A percentile compares a stretch with the other conserved stretches of the same genome.
phyloP scores from a whole-genome alignment of 1,139 yeast genomes.

The Yamadazyma songkhlaensis region DNA sequence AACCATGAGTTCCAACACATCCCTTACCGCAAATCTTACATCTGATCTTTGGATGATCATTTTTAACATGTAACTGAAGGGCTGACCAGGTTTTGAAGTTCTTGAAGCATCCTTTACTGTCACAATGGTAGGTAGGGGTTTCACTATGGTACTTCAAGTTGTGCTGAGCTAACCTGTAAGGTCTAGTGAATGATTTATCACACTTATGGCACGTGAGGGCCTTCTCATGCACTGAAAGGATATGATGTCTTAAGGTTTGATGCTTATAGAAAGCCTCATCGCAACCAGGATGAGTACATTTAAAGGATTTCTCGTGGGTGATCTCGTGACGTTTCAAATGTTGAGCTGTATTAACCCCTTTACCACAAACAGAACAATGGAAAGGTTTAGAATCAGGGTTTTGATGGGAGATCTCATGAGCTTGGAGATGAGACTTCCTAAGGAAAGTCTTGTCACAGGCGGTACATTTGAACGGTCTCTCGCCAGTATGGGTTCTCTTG shows the following conservation, averaged over 20 bases:
- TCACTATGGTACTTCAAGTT: constrained; percentile 57
- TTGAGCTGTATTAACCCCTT: constrained; percentile 80
- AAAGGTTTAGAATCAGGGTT: constrained; percentile 63
- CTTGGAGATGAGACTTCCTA: constrained; percentile 74
- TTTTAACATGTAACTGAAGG: constrained; percentile 66
- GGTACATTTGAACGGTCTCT: constrained; percentile 70
- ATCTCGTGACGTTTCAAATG: constrained; percentile 79
- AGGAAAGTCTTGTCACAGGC: constrained; percentile 66
- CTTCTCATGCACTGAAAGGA: constrained; percentile 58
- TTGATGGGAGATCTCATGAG: constrained; percentile 67
- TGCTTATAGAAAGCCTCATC: constrained; percentile 69
- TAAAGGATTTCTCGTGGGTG: constrained; percentile 71
- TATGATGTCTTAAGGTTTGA: constrained; percentile 74
- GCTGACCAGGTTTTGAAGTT: constrained; percentile 76
- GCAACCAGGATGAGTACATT: constrained; percentile 64
- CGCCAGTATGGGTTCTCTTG: constrained; percentile 71
- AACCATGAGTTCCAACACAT: constrained; percentile 71
- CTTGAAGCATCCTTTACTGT: constrained; percentile 55
- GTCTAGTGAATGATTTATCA: constrained; percentile 56
- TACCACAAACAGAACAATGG: constrained; percentile 72
- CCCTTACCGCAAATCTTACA: constrained; percentile 70
- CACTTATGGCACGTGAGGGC: constrained; percentile 56
- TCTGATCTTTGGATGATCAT: constrained; percentile 67
- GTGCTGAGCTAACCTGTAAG: constrained; percentile 61
- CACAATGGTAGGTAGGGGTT: constrained; percentile 60